These are phyloP conservation scores for Cantharellus cinnabarinus DNA, from an alignment of 768 basidiomycete species.

Conservation along the genomic window DNA sequence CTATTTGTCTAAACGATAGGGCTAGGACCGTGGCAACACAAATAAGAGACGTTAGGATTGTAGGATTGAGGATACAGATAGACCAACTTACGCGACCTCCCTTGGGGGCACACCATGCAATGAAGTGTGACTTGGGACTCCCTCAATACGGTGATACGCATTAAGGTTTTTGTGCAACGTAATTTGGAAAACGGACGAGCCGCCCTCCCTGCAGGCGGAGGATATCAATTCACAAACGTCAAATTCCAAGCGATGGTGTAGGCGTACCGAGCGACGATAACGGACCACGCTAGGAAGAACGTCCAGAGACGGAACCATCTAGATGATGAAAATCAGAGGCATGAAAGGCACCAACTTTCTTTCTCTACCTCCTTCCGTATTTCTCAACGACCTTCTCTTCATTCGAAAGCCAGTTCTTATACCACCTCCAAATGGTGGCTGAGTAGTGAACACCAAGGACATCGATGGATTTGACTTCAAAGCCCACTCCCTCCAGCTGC, in stretches of 20 bases:
- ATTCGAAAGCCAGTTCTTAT: conserved; percentile 92
- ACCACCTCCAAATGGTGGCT: conserved; percentile 79
- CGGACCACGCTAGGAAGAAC: conserved; percentile 87
- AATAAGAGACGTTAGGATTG: neutral
- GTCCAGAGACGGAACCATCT: conserved; percentile 89
- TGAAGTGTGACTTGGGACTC: conserved; percentile 45
- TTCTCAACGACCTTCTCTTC: conserved; percentile 71
- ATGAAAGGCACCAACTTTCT: conserved; percentile 4
- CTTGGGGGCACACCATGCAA: conserved; percentile 9
- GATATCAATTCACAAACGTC: neutral
- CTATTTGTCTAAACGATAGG: neutral
- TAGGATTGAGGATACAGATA: neutral
- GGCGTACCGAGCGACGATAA: conserved; percentile 27
- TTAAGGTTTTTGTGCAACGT: conserved; percentile 98
- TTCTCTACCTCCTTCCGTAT: conserved; percentile 53
- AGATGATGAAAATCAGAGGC: neutral
- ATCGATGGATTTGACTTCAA: conserved; percentile 91
- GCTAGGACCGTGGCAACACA: neutral
- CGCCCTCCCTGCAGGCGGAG: conserved; percentile 44
- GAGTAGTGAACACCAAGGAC: conserved; percentile 96
- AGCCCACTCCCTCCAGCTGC: conserved; percentile 61
- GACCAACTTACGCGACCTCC: neutral
- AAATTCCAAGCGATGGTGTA: neutral
- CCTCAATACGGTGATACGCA: conserved; percentile 78
- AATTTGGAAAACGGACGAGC: conserved; percentile 87